Conservation (phyloP, 257 asterid genomes). For the Lantana camara region DNA sequence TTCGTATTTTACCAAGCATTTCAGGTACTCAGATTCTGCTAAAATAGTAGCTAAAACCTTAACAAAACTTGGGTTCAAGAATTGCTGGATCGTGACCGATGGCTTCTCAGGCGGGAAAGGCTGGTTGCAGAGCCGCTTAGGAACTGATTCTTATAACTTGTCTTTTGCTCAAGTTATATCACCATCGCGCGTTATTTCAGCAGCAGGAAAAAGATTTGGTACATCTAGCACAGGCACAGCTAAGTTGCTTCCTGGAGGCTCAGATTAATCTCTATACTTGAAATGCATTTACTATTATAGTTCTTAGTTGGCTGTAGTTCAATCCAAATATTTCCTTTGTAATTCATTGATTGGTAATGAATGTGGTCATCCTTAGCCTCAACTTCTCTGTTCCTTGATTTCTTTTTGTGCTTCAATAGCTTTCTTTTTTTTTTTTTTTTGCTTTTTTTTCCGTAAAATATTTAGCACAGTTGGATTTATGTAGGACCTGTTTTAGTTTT, state of each 20-base stretch:
- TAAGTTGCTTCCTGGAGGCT: conserved; percentile 74
- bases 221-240: conserved; percentile 58
- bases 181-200: conserved; percentile 73
- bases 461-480: no score
- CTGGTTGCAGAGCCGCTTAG: conserved; percentile 89
- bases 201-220: conserved; percentile 55
- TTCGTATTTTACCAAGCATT: neutral
- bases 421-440: no score
- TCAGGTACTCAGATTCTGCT: conserved; percentile 86
- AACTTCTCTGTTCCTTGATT: no score
- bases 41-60: conserved; percentile 78
- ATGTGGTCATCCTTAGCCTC: conserved; percentile 13
- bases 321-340: conserved; percentile 1
- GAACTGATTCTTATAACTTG: conserved; percentile 72
- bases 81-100: conserved; percentile 71
- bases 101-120: conserved; percentile 95
- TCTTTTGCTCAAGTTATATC: conserved; percentile 75
- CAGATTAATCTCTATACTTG: conserved; percentile 45
- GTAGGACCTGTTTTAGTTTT: no score
- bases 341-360: conserved; percentile 24
- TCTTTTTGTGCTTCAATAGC: no score
- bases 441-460: no score
- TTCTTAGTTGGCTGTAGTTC: conserved; percentile 5
- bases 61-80: conserved; percentile 87
- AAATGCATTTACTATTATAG: conserved; percentile 5